A percentile compares a stretch with the other conserved stretches of the same genome.
These are phyloP conservation scores for Schoenoplectus triqueter DNA, from an alignment of 202 grass and related monocot genomes.

Conservation along the genomic window DNA sequence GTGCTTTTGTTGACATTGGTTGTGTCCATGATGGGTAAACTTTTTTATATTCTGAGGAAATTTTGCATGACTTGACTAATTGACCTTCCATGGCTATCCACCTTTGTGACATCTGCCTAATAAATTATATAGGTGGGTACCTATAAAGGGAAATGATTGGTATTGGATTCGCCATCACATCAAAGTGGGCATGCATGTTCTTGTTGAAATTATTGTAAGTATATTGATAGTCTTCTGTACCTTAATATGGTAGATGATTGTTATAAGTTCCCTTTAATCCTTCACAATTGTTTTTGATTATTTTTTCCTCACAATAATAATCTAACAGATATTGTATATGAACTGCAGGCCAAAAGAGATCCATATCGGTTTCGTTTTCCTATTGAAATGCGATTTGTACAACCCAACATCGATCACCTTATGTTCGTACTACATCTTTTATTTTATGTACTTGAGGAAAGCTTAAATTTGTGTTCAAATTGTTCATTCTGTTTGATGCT, in stretches of 20 bases:
- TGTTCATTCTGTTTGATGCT: neutral
- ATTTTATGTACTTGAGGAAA: slow-evolving; percentile 12
- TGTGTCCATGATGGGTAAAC: slow-evolving; percentile 86
- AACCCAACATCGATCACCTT: slow-evolving; percentile 95
- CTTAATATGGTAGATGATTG: slow-evolving; percentile 27
- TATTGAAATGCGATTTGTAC: slow-evolving; percentile 87
- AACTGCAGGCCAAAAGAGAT: slow-evolving; percentile 83
- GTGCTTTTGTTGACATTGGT: slow-evolving; percentile 93
- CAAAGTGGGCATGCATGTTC: slow-evolving; percentile 88
- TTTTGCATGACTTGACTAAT: slow-evolving; percentile 19
- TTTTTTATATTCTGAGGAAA: slow-evolving; percentile 24
- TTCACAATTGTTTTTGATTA: neutral
- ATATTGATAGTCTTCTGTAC: neutral
- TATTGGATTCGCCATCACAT: slow-evolving; percentile 99
- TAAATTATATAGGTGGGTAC: slow-evolving; percentile 72
- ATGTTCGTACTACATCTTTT: slow-evolving; percentile 58
- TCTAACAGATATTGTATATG: slow-evolving; percentile 20
- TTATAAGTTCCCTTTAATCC: neutral
- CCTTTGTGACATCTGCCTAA: slow-evolving; percentile 22
- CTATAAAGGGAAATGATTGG: slow-evolving; percentile 98
- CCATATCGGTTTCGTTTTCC: slow-evolving; percentile 90
- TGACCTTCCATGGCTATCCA: slow-evolving; percentile 12
- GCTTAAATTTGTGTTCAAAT: slow-evolving; percentile 12
- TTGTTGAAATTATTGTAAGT: slow-evolving; percentile 86
- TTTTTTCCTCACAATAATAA: slow-evolving; percentile 35